Evolutionary conservation across 2,329 filamentous ascomycete species (phyloP).

Genomic region (Dothiorella sarmentorum): DNA sequence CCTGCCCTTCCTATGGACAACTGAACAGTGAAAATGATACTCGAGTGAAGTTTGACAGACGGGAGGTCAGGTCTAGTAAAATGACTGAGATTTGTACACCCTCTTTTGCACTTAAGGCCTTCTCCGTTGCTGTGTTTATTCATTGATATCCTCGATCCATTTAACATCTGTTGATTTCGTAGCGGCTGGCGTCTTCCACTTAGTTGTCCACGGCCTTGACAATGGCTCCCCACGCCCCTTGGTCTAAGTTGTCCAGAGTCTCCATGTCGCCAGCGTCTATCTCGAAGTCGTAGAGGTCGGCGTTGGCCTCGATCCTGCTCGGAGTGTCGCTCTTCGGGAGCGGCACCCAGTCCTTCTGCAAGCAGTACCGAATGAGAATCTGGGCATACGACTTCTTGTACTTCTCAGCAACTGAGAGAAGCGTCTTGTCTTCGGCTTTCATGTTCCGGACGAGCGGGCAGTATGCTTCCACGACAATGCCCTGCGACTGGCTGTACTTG

Average conservation of each 20-base stretch:
- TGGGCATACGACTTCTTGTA: conserved; percentile 72
- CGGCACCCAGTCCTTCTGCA: conserved; percentile 63
- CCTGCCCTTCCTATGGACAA: too few species aligned
- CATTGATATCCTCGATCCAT: too few species aligned
- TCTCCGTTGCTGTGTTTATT: background rate
- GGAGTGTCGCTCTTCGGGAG: conserved; percentile 40
- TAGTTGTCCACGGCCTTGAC: conserved; percentile 31
- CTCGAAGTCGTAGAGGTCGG: conserved; percentile 35
- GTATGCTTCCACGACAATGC: conserved; percentile 62
- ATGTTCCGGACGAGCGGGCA: conserved; percentile 67
- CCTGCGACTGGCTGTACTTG: conserved; percentile 55
- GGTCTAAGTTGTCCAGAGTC: conserved; percentile 33
- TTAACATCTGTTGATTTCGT: background rate
- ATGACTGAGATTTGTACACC: too few species aligned
- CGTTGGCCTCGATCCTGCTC: conserved; percentile 34
- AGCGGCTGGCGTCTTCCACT: too few species aligned
- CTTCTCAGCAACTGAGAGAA: conserved; percentile 65
- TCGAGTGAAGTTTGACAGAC: too few species aligned
- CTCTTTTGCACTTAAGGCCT: too few species aligned
- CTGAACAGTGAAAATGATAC: too few species aligned
- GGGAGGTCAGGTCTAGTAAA: too few species aligned
- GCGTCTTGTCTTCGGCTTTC: conserved; percentile 65
- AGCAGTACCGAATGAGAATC: conserved; percentile 73
- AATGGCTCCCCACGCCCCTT: conserved; percentile 33
- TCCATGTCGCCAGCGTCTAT: conserved; percentile 35